phyloP scores from a whole-genome alignment of 2,329 filamentous ascomycete species.

The Pezicula rhizophila region DNA sequence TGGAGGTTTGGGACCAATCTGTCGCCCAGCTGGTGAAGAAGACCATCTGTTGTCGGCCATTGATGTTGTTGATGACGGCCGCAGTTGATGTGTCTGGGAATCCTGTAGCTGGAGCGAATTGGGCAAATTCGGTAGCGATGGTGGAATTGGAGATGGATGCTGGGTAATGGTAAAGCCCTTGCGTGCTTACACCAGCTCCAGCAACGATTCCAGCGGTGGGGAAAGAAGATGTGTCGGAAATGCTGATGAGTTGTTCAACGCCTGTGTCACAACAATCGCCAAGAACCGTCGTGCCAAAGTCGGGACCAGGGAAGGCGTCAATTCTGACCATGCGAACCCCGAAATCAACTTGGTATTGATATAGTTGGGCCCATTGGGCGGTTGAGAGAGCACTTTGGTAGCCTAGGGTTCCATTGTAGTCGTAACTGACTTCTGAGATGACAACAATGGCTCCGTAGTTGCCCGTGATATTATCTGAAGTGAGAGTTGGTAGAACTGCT shows the following conservation, averaged over 20 bases:
- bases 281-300: slow-evolving; percentile 34
- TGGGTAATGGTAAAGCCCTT: slow-evolving; percentile 53
- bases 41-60: slow-evolving; percentile 53
- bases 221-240: slow-evolving; percentile 49
- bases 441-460: slow-evolving; percentile 54
- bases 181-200: slow-evolving; percentile 40
- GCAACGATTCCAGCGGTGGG: slow-evolving; percentile 44
- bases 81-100: slow-evolving; percentile 38
- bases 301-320: slow-evolving; percentile 47
- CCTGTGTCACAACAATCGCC: slow-evolving; percentile 41
- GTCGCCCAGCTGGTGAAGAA: slow-evolving; percentile 49
- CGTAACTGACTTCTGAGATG: slow-evolving; percentile 24
- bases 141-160: slow-evolving; percentile 46
- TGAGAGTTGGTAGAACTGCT: slow-evolving; percentile 44
- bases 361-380: slow-evolving; percentile 49
- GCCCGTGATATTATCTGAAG: slow-evolving; percentile 37
- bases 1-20: slow-evolving; percentile 42
- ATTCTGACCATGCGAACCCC: slow-evolving; percentile 55
- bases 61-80: slow-evolving; percentile 54
- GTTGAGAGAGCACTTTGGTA: slow-evolving; percentile 36
- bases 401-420: slow-evolving; percentile 41
- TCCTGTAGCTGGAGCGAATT: slow-evolving; percentile 40
- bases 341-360: slow-evolving; percentile 51
- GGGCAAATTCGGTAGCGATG: slow-evolving; percentile 48
- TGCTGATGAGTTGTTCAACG: slow-evolving; percentile 45